Base-by-base conservation (phyloP, 2,329 filamentous ascomycete species). In the Aureobasidium mangrovei region DNA sequence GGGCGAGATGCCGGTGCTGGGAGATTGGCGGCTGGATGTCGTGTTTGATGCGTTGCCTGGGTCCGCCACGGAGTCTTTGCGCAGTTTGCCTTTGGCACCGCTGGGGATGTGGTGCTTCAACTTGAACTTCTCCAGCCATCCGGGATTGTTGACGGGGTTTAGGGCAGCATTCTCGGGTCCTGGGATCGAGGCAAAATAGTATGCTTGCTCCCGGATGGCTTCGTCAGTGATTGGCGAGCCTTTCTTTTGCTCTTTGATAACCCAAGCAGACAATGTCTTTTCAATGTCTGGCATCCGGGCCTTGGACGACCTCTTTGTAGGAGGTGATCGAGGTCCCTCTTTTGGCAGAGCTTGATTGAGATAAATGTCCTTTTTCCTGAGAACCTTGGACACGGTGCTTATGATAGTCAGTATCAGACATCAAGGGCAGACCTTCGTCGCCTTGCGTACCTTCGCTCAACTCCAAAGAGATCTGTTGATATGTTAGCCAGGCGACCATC, bases 321-420 rank as follows among this genome's bases (percentile, higher is more conserved):
- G 49, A 7, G 49, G 49, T 36, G 49, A 53, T 31, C 49, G 49
- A 12, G 40, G 49, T 2, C 29, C 38, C 4, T 53, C 49, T 18
- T 53, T 53, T 18, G 40, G 49, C 38, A 18, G 39, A 24, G 40
- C 24, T 53, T 83, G 82, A 64, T 85, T 86, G 12, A 97, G 79
- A 70, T 95, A 97, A 69, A 94, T 93, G 60, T 98, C 93, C 73
- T 91, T 95, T 65, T 95, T 85, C 53, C 91, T 84, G 60, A 98
- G 72, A 54, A 97, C 93, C 69, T 98, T 98, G 53, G 93, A 98
- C n/a, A 98, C 93, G 46, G 93, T 98, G 74, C 93, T 98, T 64
- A 28, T 2, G 38, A 10, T 40, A 64, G 47, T 59, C 18, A 45
- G 57, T 55, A 57, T 55, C n/a, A 29, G 18, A 18, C 18, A 18